Base-by-base conservation (phyloP, 441 rosid species). In the Iberis amara region DNA sequence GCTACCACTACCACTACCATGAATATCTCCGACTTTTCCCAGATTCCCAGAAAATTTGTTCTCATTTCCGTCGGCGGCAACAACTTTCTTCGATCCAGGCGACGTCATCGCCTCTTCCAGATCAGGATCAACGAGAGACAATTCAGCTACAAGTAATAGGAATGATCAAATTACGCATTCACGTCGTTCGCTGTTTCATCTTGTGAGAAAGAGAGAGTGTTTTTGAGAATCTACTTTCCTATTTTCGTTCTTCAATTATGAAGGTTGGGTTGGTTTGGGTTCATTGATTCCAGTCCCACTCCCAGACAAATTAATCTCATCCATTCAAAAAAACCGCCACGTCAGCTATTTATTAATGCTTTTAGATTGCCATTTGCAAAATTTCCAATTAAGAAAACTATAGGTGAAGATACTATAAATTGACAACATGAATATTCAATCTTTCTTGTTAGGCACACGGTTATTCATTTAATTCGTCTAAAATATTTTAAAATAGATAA, bases 31-130 rank as follows among this genome's bases (percentile, higher is more conserved):
- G 28, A 38, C 43, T 38, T 47, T 54, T 11, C 72, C 64, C 7
- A 63, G 59, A 39, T 46, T 11, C 5, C 64, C 74, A 1, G 52
- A 52, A 6, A 49, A 35, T n/a, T 57, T 72, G 57, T 56, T 71
- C 71, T 65, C 82, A 36, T 68, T 46, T 65, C 73, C 77, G 37
- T 76, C 62, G 52, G 23, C 54, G 48, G 47, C 54, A 26, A 49
- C 75, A 30, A 47, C 42, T 57, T 71, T 79, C 74, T 58, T 70
- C 68, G 49, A 49, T 60, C 46, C 68, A 31, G 68, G 55, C 52
- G 70, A 38, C 37, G 66, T 54, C 74, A 57, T 75, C 46, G 11
- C 56, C 64, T 30, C 28, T 9, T 8, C 11, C 26, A 8, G 32
- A 62, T 54, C 42, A 35, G 42, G 21, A 9, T 14, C 23, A 45